Percentiles rank a stretch among this genome's conserved stretches.
Evolutionary conservation across 441 rosid species (phyloP).

Genomic region (Gossypium davidsonii): DNA sequence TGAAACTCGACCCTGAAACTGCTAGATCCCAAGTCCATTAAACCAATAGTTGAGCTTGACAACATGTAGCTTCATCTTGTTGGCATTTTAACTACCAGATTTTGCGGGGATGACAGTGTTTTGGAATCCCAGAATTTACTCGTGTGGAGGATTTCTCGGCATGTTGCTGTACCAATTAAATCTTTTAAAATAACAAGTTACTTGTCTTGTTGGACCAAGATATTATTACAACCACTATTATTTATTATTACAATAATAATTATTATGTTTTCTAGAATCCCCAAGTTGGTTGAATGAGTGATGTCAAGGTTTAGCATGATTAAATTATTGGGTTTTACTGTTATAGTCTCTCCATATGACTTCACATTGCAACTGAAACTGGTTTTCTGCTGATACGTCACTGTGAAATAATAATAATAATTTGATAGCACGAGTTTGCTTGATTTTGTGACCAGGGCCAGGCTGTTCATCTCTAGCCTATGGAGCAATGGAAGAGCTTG

Average conservation of each 20-base stretch:
- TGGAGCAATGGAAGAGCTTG: slow-evolving; percentile 86
- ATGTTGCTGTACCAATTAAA: neutral
- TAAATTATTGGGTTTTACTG: neutral
- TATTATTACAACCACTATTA: neutral
- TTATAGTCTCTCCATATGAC: too few species aligned
- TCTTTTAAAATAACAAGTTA: neutral
- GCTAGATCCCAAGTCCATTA: too few species aligned
- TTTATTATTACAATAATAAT: neutral
- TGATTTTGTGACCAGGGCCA: slow-evolving; percentile 42
- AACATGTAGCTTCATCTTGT: neutral
- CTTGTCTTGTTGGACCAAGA: neutral
- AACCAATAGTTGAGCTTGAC: neutral
- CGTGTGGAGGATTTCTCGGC: slow-evolving; percentile 25
- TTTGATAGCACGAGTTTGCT: neutral
- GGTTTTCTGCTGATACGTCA: neutral
- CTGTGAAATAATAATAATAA: neutral
- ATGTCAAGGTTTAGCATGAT: too few species aligned
- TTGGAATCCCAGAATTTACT: slow-evolving; percentile 17
- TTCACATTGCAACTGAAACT: neutral
- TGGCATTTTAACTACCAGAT: neutral
- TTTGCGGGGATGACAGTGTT: neutral
- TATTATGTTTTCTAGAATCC: neutral
- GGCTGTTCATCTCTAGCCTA: slow-evolving; percentile 84
- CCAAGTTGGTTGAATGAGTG: too few species aligned
- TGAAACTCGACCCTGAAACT: too few species aligned